A percentile compares a stretch with the other conserved stretches of the same genome.
These are phyloP conservation scores for Pseudogymnoascus verrucosus DNA, from an alignment of 2,329 filamentous ascomycete genomes.

Conservation along the genomic window DNA sequence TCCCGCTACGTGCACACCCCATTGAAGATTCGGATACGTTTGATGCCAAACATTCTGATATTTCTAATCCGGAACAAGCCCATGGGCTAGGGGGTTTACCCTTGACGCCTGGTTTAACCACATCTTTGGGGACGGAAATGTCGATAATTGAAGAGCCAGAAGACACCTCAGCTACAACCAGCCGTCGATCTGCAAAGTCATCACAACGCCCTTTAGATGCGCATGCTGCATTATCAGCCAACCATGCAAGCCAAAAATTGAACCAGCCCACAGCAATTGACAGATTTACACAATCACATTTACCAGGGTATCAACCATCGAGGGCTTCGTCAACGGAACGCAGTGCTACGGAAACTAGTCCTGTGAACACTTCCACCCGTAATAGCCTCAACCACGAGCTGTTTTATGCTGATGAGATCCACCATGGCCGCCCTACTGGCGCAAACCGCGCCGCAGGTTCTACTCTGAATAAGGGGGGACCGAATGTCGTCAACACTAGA, in stretches of 20 bases:
- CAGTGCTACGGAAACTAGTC: constrained; percentile 47
- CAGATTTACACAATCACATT: constrained; percentile 35
- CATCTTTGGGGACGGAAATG: constrained; percentile 6
- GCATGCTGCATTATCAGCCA: constrained; percentile 24
- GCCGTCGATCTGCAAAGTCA: constrained; percentile 20
- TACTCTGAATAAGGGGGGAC: constrained; percentile 46
- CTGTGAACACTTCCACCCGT: constrained; percentile 50
- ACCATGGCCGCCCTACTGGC: constrained; percentile 33
- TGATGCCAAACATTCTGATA: neutral
- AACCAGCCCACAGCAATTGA: constrained; percentile 29
- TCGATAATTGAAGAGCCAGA: constrained; percentile 10
- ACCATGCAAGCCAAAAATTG: constrained; percentile 17
- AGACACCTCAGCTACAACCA: neutral
- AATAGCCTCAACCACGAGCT: constrained; percentile 50
- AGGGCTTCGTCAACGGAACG: constrained; percentile 52
- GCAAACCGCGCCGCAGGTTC: constrained; percentile 48
- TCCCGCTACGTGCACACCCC: neutral
- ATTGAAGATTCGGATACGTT: neutral
- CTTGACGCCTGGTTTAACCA: constrained; percentile 3
- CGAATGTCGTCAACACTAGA: constrained; percentile 51
- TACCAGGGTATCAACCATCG: constrained; percentile 40
- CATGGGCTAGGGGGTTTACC: constrained; percentile 11
- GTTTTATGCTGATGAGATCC: constrained; percentile 38
- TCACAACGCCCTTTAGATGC: constrained; percentile 26
- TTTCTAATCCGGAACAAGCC: constrained; percentile 7